Conservation (phyloP, 2,329 filamentous ascomycete genomes). For the Furcasterigmium sp. region DNA sequence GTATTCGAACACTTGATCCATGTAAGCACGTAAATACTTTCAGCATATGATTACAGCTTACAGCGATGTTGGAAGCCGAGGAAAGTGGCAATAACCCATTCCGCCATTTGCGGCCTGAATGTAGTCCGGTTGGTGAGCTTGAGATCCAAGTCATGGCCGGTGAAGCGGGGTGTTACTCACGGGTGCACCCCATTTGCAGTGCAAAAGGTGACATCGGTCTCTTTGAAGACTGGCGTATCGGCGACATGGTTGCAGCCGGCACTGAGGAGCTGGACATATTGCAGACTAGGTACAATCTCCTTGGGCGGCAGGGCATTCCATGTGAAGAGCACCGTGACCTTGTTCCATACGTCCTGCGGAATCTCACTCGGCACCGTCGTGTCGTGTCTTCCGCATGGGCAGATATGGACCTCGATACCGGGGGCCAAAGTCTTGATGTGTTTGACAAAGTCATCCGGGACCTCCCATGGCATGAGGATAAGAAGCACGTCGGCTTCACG, state of each 20-base stretch:
- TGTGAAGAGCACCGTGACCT: conserved; percentile 44
- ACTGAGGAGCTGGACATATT: conserved; percentile 48
- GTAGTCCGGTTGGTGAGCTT: not conserved
- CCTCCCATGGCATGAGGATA: no score
- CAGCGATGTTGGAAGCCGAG: conserved; percentile 42
- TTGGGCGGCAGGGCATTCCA: conserved; percentile 33
- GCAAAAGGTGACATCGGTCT: conserved; percentile 44
- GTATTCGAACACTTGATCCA: conserved; percentile 23
- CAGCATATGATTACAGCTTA: conserved; percentile 20
- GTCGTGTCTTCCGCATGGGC: no score
- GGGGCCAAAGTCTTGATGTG: no score
- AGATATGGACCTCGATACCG: no score
- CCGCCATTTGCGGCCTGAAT: conserved; percentile 48
- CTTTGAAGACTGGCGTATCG: conserved; percentile 39
- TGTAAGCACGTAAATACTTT: not conserved
- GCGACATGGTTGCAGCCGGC: conserved; percentile 48
- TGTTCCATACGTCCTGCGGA: conserved; percentile 32
- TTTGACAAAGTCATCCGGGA: no score
- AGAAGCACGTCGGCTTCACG: no score
- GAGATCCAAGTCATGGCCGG: not conserved
- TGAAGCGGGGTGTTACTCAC: conserved; percentile 28
- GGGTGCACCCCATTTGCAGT: conserved; percentile 55
- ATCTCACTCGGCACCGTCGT: no score
- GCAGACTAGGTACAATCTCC: conserved; percentile 39
- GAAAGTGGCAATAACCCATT: conserved; percentile 50